Evolutionary conservation across 1,284 basidiomycete genomes (phyloP), one percentile per base, ranked within the genome.

Genomic region (Pterula multifida): DNA sequence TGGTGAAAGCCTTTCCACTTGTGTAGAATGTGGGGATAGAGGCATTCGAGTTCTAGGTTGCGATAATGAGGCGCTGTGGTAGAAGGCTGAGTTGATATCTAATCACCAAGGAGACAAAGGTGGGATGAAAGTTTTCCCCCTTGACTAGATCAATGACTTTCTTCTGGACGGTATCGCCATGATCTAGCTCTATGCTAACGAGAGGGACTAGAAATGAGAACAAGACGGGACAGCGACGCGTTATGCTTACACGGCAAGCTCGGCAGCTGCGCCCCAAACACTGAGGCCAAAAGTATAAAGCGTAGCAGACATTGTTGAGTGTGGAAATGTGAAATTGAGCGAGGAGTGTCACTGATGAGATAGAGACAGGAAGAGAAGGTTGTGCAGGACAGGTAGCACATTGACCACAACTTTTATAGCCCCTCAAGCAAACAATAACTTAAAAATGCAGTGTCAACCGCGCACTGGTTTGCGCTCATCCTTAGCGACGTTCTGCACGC

Each of bases 81-180:
- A 42, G 9, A 22, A 42, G 4, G 9, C 39, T 19, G 19, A 42
- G n/a, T 9, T 6, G 17, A n/a, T 22, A 42, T 17, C 39, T 9
- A n/a, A n/a, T 49, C 50, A 75, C 72, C 54, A 79, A 62, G 55
- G 72, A 70, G 51, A 82, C 56, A 62, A 75, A 81, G 4, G 68
- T 64, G 9, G 81, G 79, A 32, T 66, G 64, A 56, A 85, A 84
- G 65, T 85, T 85, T 55, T 72, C 75, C 32, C 79, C 80, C 52
- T 78, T 64, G 48, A 62, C 53, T 32, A 78, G 70, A 58, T 75
- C 67, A 54, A 74, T 54, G 35, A 60, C 55, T 54, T 65, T 65
- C 48, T 51, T 57, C 50, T 72, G 65, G 45, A 75, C 56, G 21
- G 60, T 63, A 22, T 60, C 62, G 4, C 61, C 58, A 49, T 70